A percentile compares a stretch with the other conserved stretches of the same genome.
Conservation (phyloP, 2,329 filamentous ascomycete genomes). For the Colletotrichum orchidophilum region DNA sequence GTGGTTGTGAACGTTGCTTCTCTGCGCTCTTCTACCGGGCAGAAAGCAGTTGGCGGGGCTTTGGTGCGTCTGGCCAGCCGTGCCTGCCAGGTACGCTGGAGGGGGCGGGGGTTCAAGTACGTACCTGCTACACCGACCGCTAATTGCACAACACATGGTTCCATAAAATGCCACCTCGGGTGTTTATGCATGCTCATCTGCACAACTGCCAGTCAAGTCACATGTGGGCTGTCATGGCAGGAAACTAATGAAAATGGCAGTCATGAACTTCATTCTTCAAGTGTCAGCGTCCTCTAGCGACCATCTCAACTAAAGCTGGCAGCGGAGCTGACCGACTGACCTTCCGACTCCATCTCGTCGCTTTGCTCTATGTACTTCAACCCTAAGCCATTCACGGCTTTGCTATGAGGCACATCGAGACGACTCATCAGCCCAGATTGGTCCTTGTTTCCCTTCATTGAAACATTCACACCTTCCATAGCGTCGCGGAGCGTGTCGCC, state of each 20-base stretch:
- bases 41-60: constrained; percentile 31
- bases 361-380: constrained; percentile 44
- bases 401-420: constrained; percentile 33
- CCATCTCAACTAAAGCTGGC: constrained; percentile 47
- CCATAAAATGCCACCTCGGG: neutral
- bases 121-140: neutral
- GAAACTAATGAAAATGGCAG: neutral
- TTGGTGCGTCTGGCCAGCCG: constrained; percentile 4
- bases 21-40: constrained; percentile 22
- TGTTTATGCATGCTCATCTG: neutral
- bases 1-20: constrained; percentile 11
- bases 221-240: neutral
- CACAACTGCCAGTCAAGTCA: neutral
- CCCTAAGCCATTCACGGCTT: constrained; percentile 42
- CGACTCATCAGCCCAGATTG: constrained; percentile 28
- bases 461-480: constrained; percentile 68
- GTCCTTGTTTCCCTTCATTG: constrained; percentile 37
- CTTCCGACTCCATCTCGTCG: constrained; percentile 48
- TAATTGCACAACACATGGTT: neutral
- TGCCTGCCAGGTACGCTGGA: neutral
- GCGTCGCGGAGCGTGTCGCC: constrained; percentile 82
- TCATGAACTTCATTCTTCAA: neutral
- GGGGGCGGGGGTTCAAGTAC: constrained; percentile 6
- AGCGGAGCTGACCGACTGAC: constrained; percentile 47
- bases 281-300: constrained; percentile 1